Evolutionary conservation across 768 basidiomycete genomes (phyloP), one percentile per base, ranked within the genome.

Genomic region (Polyporus arcularius): DNA sequence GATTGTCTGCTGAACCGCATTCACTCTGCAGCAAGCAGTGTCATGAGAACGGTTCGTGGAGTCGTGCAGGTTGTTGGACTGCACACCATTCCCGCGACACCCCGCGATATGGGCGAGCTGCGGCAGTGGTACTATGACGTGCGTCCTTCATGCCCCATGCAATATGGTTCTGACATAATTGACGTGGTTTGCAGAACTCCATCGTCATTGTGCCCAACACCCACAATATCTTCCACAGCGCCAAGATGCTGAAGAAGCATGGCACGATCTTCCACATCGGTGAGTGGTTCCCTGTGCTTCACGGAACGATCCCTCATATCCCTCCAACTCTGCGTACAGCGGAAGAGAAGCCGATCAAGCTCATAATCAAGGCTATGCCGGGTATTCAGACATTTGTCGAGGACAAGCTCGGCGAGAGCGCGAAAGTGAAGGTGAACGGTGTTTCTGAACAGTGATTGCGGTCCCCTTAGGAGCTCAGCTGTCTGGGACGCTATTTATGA

Each of bases 61-160:
- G 81, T 96, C 4, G 79, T 95, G 39, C 92, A 95, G 68, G 85
- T 97, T 26, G 81, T 92, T 14, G 92, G 92, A 11, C 79, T 82
- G 49, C 79, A 82, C 48, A 81, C 75, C 50, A 72, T 83, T 51
- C 89, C 87, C 0, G 61, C 78, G 30, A 77, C 79, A 41, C 86
- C 88, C 18, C 79, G 79, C 62, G 79, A 85, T 52, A 71, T 80
- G 10, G 82, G 85, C 11, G 83, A 81, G 11, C 78, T 88, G 31
- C 78, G 83, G 42, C 67, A 73, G 16, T 96, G 94, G 94, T 96
- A 93, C 76, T 77, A 78, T 59, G 78, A 86, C 72, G 91, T 89
- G 62, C 56, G 79, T 60, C 4, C 15, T 49, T 28, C 14, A 1
- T 4, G 10, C n/a, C 45, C 54, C 21, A 31, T 41, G 4, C 32